Percentiles rank a stretch among this genome's conserved stretches.
Evolutionary conservation across 148 eudicot species (phyloP).

Genomic region (Heliosperma pusillum): DNA sequence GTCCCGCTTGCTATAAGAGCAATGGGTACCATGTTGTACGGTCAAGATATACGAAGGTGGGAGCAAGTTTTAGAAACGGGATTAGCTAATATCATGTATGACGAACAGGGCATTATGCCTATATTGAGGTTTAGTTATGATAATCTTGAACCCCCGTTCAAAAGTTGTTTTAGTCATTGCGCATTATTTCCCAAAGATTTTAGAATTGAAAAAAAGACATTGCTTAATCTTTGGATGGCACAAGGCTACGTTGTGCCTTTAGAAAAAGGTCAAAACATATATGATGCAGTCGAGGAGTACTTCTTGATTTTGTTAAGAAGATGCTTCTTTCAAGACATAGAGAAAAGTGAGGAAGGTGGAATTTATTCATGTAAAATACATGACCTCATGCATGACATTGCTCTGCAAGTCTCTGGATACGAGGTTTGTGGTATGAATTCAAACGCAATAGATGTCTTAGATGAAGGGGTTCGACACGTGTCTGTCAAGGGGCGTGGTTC

Average conservation of each 20-base stretch:
- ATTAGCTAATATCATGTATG: background rate
- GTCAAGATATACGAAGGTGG: background rate
- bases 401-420: background rate
- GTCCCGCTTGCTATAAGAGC: constrained; percentile 6
- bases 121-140: background rate
- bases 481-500: no score
- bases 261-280: background rate
- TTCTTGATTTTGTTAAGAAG: background rate
- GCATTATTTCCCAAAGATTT: background rate
- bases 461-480: background rate
- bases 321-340: constrained; percentile 9
- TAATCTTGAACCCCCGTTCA: background rate
- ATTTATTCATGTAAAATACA: background rate
- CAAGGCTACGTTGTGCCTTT: background rate
- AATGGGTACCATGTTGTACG: background rate
- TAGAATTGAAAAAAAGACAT: background rate
- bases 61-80: background rate
- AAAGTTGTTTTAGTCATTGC: constrained; percentile 1
- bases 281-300: background rate
- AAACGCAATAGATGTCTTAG: background rate
- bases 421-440: background rate
- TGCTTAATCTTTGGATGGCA: background rate
- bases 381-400: constrained; percentile 3
- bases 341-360: background rate
- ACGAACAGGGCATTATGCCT: background rate